These are phyloP conservation scores for Chytridiales sp. DNA, from an alignment of 371 early-diverging fungal species.

Conservation along the genomic window DNA sequence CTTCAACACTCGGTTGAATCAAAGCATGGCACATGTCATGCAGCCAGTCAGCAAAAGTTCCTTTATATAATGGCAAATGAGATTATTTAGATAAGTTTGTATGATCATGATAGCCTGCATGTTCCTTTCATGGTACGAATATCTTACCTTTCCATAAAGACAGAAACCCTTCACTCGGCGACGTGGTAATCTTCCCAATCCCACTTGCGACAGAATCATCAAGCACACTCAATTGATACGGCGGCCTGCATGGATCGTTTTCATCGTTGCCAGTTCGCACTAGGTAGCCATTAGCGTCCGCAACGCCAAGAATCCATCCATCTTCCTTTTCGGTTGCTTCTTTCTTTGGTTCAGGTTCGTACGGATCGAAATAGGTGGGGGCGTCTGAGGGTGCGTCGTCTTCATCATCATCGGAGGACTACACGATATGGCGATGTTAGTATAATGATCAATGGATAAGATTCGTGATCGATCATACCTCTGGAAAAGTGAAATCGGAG, in stretches of 20 bases:
- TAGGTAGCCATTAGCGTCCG: slow-evolving; percentile 49
- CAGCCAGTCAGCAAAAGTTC: slow-evolving; percentile 30
- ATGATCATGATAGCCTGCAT: neutral
- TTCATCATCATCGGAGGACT: slow-evolving; percentile 12
- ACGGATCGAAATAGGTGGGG: neutral
- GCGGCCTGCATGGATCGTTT: slow-evolving; percentile 43
- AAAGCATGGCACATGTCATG: slow-evolving; percentile 28
- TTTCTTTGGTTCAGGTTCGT: neutral
- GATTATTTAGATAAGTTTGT: neutral
- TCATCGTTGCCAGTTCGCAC: slow-evolving; percentile 27
- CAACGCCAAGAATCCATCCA: slow-evolving; percentile 16
- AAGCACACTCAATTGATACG: slow-evolving; percentile 42
- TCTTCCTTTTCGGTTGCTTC: slow-evolving; percentile 14
- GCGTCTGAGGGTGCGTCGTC: neutral
- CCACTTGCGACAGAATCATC: slow-evolving; percentile 22
- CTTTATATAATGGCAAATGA: slow-evolving; percentile 4
- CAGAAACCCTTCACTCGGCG: slow-evolving; percentile 36
- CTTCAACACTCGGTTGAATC: slow-evolving; percentile 42
- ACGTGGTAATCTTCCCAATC: slow-evolving; percentile 21
- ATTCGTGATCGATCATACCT: slow-evolving; percentile 1
- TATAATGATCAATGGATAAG: neutral
- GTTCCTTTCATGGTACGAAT: no score
- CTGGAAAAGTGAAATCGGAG: neutral
- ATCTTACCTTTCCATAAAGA: slow-evolving; percentile 51
- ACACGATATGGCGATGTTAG: slow-evolving; percentile 5